phyloP scores from a whole-genome alignment of 805 yeast genomes.

The Yarrowia keelungensis region DNA sequence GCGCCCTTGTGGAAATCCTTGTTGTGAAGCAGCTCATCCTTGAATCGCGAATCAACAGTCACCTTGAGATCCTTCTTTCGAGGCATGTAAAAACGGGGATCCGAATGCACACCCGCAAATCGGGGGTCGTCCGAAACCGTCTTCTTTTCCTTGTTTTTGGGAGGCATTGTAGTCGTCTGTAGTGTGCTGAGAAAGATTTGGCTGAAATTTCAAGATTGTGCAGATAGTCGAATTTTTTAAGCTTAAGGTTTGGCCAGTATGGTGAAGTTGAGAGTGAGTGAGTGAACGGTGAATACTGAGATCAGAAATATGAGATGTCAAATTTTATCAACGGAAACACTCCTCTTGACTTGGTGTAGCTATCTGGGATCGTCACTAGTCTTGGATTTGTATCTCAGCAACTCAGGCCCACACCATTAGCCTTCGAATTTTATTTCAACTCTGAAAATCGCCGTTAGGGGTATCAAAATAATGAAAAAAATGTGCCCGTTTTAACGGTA shows the following conservation, averaged over 20 bases:
- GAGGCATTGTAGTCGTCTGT: background rate
- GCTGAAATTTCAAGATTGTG: slow-evolving; percentile 9
- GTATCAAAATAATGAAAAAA: too few species aligned
- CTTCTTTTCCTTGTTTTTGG: slow-evolving; percentile 2
- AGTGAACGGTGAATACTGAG: too few species aligned
- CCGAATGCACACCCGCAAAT: slow-evolving; percentile 78
- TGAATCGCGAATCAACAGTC: slow-evolving; percentile 85
- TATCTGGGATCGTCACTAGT: too few species aligned
- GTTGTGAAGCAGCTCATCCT: slow-evolving; percentile 63
- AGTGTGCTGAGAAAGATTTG: background rate
- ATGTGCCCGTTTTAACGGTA: too few species aligned
- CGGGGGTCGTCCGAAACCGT: slow-evolving; percentile 70
- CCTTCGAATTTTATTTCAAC: too few species aligned
- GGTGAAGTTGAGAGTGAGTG: too few species aligned
- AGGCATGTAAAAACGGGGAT: slow-evolving; percentile 86
- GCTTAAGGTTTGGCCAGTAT: background rate
- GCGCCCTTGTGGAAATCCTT: slow-evolving; percentile 64
- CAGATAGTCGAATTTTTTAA: slow-evolving; percentile 20
- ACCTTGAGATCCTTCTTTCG: slow-evolving; percentile 72
- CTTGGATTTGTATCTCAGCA: too few species aligned
- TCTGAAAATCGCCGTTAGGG: too few species aligned
- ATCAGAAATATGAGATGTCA: too few species aligned
- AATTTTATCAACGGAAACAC: too few species aligned
- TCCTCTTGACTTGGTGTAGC: background rate
- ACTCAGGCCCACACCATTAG: too few species aligned